Percentiles rank a stretch among this genome's conserved stretches.
Conservation (phyloP, 345 rosid species). For the Combretum micranthum region DNA sequence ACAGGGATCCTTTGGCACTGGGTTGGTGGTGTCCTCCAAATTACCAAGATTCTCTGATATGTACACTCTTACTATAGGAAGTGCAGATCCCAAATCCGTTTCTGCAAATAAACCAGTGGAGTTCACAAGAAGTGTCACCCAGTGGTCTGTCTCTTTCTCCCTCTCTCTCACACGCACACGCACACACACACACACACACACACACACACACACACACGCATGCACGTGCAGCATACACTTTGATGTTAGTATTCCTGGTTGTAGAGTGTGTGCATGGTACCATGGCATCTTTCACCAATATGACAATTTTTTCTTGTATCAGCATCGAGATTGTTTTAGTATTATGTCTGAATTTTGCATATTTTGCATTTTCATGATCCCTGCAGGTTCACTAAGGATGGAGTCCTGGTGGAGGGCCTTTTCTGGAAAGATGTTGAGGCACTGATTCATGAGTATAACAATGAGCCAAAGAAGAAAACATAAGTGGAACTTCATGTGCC, state of each 20-base stretch:
- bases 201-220: too few relatives aligned
- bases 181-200: background rate
- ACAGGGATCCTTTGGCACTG: slow-evolving; percentile 95
- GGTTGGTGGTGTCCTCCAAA: slow-evolving; percentile 80
- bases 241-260: background rate
- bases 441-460: slow-evolving; percentile 50
- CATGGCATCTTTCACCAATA: too few relatives aligned
- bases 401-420: slow-evolving; percentile 80
- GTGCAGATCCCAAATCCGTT: slow-evolving; percentile 89
- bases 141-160: slow-evolving; percentile 54
- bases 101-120: slow-evolving; percentile 80
- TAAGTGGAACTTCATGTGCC: slow-evolving; percentile 19
- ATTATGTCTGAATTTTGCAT: background rate
- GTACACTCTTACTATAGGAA: slow-evolving; percentile 71
- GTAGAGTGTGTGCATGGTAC: too few relatives aligned
- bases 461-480: slow-evolving; percentile 78
- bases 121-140: slow-evolving; percentile 74
- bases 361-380: slow-evolving; percentile 1
- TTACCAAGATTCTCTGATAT: slow-evolving; percentile 86
- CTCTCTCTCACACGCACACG: too few relatives aligned
- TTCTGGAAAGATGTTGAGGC: slow-evolving; percentile 91
- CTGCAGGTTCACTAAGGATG: slow-evolving; percentile 89
- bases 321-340: background rate
- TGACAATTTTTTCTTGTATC: too few relatives aligned
- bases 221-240: too few relatives aligned